Evolutionary conservation across 345 rosid genomes (phyloP).

Genomic region (Eucalyptus albens): DNA sequence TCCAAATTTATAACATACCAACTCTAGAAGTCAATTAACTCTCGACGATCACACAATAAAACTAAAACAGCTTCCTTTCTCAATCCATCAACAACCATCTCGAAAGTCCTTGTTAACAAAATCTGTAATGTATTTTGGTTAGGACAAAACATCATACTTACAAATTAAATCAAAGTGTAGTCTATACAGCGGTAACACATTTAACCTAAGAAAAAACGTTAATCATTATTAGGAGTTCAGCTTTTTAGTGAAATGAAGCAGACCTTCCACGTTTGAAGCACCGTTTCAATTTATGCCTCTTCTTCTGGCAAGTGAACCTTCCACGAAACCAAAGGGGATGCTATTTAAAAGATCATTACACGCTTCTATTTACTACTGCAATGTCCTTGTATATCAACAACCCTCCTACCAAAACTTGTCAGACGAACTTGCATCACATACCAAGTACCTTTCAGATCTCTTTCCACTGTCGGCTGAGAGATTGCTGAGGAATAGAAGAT

Average conservation of each 20-base stretch:
- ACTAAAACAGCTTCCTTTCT: background rate
- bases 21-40: accelerated
- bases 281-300: background rate
- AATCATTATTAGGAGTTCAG: background rate
- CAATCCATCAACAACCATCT: background rate
- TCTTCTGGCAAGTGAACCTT: background rate
- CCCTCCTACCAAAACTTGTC: background rate
- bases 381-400: background rate
- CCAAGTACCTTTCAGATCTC: background rate
- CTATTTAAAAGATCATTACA: background rate
- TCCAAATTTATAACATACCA: background rate
- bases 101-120: background rate
- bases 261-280: background rate
- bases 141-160: background rate
- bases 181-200: background rate
- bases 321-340: background rate
- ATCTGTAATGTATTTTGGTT: background rate
- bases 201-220: background rate
- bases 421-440: background rate
- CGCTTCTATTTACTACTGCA: background rate
- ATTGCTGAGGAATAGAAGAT: background rate
- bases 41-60: background rate
- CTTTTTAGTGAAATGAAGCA: background rate
- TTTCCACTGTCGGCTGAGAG: background rate
- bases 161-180: background rate